Evolutionary conservation across 2,329 filamentous ascomycete genomes (phyloP).

Genomic region (Pezicula carpinea): DNA sequence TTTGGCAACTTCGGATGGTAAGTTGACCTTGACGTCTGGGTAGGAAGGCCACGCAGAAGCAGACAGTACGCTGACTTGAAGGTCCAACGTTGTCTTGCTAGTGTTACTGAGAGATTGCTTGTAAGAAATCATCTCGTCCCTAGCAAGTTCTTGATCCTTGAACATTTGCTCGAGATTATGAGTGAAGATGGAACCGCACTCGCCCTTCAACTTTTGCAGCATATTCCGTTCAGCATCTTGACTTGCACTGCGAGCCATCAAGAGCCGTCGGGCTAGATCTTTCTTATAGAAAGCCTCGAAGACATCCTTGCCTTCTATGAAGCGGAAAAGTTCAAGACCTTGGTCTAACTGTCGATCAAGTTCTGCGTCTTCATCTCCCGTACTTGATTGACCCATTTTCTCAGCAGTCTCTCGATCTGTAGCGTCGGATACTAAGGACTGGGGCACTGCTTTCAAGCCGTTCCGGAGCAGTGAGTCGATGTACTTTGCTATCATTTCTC

Average conservation of each 20-base stretch:
- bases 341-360: constrained; percentile 90
- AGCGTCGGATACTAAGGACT: constrained; percentile 58
- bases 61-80: constrained; percentile 87
- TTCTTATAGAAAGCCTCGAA: constrained; percentile 99
- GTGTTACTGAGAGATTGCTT: constrained; percentile 57
- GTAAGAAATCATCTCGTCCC: constrained; percentile 90
- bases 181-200: constrained; percentile 91
- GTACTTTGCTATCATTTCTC: constrained; percentile 98
- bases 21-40: constrained; percentile 64
- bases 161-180: constrained; percentile 99
- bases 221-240: constrained; percentile 95
- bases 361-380: constrained; percentile 85
- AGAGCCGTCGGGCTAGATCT: constrained; percentile 80
- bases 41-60: constrained; percentile 92
- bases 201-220: constrained; percentile 83
- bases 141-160: constrained; percentile 90
- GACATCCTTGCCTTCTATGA: constrained; percentile 94
- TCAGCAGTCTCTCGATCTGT: constrained; percentile 54
- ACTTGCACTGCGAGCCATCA: constrained; percentile 90
- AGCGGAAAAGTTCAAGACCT: constrained; percentile 89
- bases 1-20: constrained; percentile 71
- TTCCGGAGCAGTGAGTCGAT: constrained; percentile 85
- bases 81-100: constrained; percentile 54
- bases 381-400: constrained; percentile 58
- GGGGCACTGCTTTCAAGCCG: constrained; percentile 77